Conservation (phyloP, 108 stramenopile species). For the Skeletonema grethae region DNA sequence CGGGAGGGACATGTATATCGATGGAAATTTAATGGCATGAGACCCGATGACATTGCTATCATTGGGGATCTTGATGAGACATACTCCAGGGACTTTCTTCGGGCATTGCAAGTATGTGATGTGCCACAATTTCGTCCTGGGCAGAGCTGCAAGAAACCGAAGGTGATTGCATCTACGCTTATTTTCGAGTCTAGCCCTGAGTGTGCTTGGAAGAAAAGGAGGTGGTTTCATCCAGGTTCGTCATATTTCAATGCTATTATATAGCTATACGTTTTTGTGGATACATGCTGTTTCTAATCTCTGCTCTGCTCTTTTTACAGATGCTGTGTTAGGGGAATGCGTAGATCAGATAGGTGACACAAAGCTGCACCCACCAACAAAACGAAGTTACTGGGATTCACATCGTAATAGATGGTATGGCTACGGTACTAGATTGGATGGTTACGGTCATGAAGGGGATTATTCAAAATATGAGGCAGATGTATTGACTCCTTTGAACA, state of each 20-base stretch:
- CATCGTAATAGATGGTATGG: slow-evolving; percentile 14
- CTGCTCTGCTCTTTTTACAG: background rate
- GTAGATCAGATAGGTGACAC: slow-evolving; percentile 50
- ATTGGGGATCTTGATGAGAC: slow-evolving; percentile 62
- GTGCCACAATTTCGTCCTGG: slow-evolving; percentile 40
- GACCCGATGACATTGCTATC: slow-evolving; percentile 50
- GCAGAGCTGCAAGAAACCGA: slow-evolving; percentile 18
- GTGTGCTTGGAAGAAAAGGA: slow-evolving; percentile 31
- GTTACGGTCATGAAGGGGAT: slow-evolving; percentile 13
- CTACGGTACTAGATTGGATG: slow-evolving; percentile 10
- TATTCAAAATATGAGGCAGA: slow-evolving; percentile 14
- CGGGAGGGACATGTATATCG: slow-evolving; percentile 47
- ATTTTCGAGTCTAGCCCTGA: slow-evolving; percentile 53
- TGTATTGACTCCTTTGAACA: background rate
- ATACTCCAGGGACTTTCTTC: slow-evolving; percentile 57
- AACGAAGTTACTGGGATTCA: slow-evolving; percentile 3
- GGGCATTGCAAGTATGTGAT: slow-evolving; percentile 56
- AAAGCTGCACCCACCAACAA: slow-evolving; percentile 24
- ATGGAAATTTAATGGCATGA: slow-evolving; percentile 69
- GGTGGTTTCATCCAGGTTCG: slow-evolving; percentile 53
- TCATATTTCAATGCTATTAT: background rate
- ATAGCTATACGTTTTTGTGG: too few species aligned
- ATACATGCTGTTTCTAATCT: background rate
- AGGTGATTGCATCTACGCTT: slow-evolving; percentile 38
- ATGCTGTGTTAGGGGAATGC: slow-evolving; percentile 55